phyloP scores from a whole-genome alignment of 257 asterid species.

The Solanum sejunctum region DNA sequence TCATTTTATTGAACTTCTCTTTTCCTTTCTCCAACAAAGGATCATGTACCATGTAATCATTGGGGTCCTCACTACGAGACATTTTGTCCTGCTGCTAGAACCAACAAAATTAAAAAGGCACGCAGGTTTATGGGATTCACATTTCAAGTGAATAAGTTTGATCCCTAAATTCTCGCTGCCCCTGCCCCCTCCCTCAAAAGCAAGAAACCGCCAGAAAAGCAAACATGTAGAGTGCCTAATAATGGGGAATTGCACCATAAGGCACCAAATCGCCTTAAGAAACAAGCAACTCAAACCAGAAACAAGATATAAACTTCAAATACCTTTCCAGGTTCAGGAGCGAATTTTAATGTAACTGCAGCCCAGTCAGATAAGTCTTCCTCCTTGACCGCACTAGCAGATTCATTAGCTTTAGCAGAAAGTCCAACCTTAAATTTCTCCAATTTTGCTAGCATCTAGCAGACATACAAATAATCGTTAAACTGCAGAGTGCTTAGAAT shows the following conservation, averaged over 20 bases:
- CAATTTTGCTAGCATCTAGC: conserved; percentile 59
- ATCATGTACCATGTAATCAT: conserved; percentile 84
- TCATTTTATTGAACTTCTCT: conserved; percentile 90
- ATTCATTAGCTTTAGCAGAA: conserved; percentile 30
- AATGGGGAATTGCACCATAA: neutral
- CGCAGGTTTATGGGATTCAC: neutral
- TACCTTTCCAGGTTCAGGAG: conserved; percentile 77
- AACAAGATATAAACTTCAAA: neutral
- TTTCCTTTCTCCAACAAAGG: conserved; percentile 95
- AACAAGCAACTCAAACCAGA: neutral
- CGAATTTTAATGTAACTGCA: conserved; percentile 47
- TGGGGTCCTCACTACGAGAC: conserved; percentile 82
- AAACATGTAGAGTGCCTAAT: neutral
- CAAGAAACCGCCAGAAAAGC: neutral
- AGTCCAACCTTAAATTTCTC: conserved; percentile 55
- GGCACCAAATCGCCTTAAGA: neutral
- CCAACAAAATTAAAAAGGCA: neutral
- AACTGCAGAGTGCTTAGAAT: neutral
- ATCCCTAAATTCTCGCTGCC: neutral
- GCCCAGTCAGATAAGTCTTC: conserved; percentile 60
- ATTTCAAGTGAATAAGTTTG: neutral
- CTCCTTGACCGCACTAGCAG: conserved; percentile 31
- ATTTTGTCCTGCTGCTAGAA: conserved; percentile 51
- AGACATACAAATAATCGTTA: conserved; percentile 7
- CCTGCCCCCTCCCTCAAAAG: neutral